A percentile compares a stretch with the other conserved stretches of the same genome.
Evolutionary conservation across 192 early-diverging fungal species (phyloP).

Genomic region (Backusella parvicylindrica): DNA sequence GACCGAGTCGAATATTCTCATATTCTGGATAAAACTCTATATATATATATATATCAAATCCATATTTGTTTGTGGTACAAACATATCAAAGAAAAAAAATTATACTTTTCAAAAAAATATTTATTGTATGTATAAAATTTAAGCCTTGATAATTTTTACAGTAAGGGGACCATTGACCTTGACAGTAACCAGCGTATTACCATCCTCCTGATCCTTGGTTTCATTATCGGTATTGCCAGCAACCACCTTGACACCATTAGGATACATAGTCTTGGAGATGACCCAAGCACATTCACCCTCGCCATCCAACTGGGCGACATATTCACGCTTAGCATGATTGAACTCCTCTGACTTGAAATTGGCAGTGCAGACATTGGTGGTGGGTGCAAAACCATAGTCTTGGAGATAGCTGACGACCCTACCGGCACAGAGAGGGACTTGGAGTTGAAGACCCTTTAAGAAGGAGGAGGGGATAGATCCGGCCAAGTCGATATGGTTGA

Average conservation of each 20-base stretch:
- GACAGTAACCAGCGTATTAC: slow-evolving; percentile 14
- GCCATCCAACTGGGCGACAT: slow-evolving; percentile 29
- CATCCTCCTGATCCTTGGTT: slow-evolving; percentile 4
- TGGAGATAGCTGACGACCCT: slow-evolving; percentile 43
- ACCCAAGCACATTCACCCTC: slow-evolving; percentile 20
- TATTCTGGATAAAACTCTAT: background rate
- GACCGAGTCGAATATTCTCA: background rate
- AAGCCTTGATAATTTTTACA: slow-evolving; percentile 28
- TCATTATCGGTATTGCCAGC: slow-evolving; percentile 21
- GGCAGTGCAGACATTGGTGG: slow-evolving; percentile 25
- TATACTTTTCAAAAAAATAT: background rate
- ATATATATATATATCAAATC: background rate
- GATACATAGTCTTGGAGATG: slow-evolving; percentile 43
- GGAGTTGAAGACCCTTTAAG: slow-evolving; percentile 38
- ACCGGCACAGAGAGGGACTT: slow-evolving; percentile 46
- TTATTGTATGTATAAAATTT: slow-evolving; percentile 1
- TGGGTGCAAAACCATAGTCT: slow-evolving; percentile 45
- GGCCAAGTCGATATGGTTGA: slow-evolving; percentile 53
- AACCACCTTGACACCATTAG: slow-evolving; percentile 45
- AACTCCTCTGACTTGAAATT: slow-evolving; percentile 34
- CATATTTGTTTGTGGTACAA: background rate
- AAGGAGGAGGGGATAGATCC: slow-evolving; percentile 48
- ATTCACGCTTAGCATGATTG: slow-evolving; percentile 32
- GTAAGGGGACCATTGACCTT: slow-evolving; percentile 22
- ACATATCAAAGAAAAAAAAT: background rate